Conservation (phyloP, 1,139 yeast genomes). For the Spencermartinsiella ligniputridi region DNA sequence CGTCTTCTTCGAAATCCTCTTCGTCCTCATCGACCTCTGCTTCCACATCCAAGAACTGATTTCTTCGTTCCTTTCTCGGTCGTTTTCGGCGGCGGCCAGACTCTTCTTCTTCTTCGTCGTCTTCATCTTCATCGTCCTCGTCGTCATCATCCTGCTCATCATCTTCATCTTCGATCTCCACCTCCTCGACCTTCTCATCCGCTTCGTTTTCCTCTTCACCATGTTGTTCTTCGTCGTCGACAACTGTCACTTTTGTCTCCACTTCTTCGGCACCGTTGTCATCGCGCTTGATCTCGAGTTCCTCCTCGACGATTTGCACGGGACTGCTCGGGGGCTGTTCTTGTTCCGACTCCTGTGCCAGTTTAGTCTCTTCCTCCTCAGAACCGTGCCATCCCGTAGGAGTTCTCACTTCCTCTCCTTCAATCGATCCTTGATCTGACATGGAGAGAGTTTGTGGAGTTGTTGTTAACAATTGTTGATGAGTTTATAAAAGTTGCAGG, state of each 20-base stretch:
- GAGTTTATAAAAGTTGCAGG: too few relatives aligned
- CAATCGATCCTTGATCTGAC: conserved; percentile 5
- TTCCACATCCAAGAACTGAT: conserved; percentile 95
- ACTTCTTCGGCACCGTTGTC: conserved; percentile 28
- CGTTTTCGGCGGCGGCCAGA: conserved; percentile 55
- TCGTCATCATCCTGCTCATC: conserved; percentile 16
- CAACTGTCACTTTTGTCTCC: conserved; percentile 29
- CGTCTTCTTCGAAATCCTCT: conserved; percentile 92
- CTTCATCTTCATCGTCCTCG: conserved; percentile 13
- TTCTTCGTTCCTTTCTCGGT: conserved; percentile 64
- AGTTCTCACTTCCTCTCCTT: conserved; percentile 15
- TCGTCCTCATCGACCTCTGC: conserved; percentile 99
- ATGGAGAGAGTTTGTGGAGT: too few relatives aligned
- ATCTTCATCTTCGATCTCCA: conserved; percentile 13
- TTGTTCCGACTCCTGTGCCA: conserved; percentile 29
- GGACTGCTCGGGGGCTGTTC: conserved; percentile 19
- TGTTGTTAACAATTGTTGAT: too few relatives aligned
- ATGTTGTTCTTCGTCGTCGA: conserved; percentile 15
- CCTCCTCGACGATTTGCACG: conserved; percentile 20
- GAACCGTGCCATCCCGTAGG: conserved; percentile 16
- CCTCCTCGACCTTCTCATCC: conserved; percentile 3
- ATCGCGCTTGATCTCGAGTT: conserved; percentile 14
- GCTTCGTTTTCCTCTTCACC: conserved; percentile 17
- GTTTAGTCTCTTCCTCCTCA: conserved; percentile 29
- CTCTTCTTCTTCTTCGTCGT: conserved; percentile 15